phyloP scores from a whole-genome alignment of 371 early-diverging fungal species.

The Mucor lusitanicus region DNA sequence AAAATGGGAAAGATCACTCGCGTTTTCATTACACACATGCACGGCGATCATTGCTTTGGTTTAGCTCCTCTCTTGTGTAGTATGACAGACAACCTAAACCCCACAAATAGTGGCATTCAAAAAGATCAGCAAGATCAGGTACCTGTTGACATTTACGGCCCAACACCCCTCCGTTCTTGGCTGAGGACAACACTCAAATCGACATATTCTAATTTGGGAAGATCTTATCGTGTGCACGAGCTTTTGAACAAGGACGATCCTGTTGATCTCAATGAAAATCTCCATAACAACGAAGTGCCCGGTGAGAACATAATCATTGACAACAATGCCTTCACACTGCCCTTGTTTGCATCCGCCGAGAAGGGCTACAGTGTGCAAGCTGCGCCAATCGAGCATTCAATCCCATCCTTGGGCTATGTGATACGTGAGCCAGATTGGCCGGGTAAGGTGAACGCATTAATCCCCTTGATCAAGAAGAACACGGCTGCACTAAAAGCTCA shows the following conservation, averaged over 20 bases:
- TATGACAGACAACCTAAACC: constrained; percentile 41
- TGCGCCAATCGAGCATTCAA: constrained; percentile 52
- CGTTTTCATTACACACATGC: constrained; percentile 65
- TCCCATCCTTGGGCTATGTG: constrained; percentile 57
- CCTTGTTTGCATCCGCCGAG: background rate
- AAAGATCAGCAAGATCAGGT: constrained; percentile 2
- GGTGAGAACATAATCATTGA: constrained; percentile 30
- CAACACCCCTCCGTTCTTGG: constrained; percentile 50
- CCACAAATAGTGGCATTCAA: constrained; percentile 7
- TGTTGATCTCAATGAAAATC: constrained; percentile 15
- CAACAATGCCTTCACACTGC: constrained; percentile 4
- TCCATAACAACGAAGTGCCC: constrained; percentile 45
- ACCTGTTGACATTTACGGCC: constrained; percentile 60
- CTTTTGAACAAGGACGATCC: constrained; percentile 29
- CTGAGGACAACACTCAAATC: constrained; percentile 47
- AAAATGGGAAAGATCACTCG: constrained; percentile 47
- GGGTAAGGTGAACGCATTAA: constrained; percentile 45
- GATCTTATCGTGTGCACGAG: constrained; percentile 52
- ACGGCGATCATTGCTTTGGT: constrained; percentile 68
- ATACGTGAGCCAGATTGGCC: constrained; percentile 43
- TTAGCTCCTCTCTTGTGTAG: constrained; percentile 59
- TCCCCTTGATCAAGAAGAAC: constrained; percentile 47
- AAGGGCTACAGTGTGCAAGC: constrained; percentile 35
- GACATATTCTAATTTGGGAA: constrained; percentile 42
- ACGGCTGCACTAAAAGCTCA: constrained; percentile 28